Evolutionary conservation across 371 early-diverging fungal species (phyloP).

Genomic region (Mucor ambiguus): DNA sequence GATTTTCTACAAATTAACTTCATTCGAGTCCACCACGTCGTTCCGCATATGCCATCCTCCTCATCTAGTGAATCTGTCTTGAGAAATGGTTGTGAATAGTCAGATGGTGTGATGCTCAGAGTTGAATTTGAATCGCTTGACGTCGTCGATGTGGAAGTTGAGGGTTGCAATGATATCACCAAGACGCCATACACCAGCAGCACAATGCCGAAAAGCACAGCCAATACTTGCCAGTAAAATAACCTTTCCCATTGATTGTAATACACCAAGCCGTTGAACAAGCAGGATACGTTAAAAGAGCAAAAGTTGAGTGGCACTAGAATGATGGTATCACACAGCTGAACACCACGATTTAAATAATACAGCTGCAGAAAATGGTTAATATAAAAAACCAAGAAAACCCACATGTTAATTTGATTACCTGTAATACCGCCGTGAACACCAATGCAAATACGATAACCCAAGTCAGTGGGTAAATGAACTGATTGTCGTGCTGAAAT

Average conservation of each 20-base stretch:
- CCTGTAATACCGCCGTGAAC: conserved; percentile 71
- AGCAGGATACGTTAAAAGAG: conserved; percentile 76
- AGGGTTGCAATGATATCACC: conserved; percentile 61
- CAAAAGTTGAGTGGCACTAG: conserved; percentile 80
- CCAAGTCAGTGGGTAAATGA: conserved; percentile 76
- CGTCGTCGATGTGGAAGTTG: neutral
- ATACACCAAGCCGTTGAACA: conserved; percentile 81
- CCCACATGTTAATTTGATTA: conserved; percentile 24
- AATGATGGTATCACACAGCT: conserved; percentile 78
- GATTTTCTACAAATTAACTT: conserved; percentile 10
- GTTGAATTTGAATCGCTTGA: conserved; percentile 3
- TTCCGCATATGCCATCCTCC: conserved; percentile 10
- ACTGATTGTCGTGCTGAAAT: conserved; percentile 69
- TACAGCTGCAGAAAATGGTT: conserved; percentile 58
- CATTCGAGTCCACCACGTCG: conserved; percentile 27
- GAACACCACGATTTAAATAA: conserved; percentile 77
- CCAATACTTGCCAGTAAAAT: conserved; percentile 64
- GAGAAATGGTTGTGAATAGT: conserved; percentile 23
- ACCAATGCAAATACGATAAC: conserved; percentile 67
- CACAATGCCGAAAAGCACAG: conserved; percentile 70
- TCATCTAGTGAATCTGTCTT: conserved; percentile 22
- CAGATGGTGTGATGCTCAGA: conserved; percentile 4
- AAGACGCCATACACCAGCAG: conserved; percentile 68
- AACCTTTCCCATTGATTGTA: conserved; percentile 77
- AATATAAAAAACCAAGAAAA: neutral